phyloP scores from a whole-genome alignment of 2,329 filamentous ascomycete genomes.

The Volutella citrinella region DNA sequence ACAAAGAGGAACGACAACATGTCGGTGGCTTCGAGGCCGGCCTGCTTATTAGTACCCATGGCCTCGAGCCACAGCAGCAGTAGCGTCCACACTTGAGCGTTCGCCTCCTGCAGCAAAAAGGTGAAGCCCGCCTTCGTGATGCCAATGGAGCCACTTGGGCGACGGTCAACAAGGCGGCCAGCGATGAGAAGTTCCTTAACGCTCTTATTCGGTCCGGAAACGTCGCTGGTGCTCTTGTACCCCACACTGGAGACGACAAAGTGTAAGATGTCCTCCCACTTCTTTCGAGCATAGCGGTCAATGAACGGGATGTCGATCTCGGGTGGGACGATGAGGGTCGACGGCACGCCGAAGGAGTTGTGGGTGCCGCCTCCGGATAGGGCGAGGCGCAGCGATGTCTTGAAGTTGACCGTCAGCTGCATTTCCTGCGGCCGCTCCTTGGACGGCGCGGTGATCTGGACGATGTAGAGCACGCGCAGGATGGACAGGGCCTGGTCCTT shows the following conservation, averaged over 20 bases:
- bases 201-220: constrained; percentile 61
- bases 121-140: constrained; percentile 95
- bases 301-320: constrained; percentile 70
- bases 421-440: constrained; percentile 68
- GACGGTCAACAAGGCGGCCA: constrained; percentile 73
- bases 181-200: constrained; percentile 82
- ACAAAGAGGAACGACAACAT: constrained; percentile 96
- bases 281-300: constrained; percentile 79
- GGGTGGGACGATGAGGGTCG: constrained; percentile 57
- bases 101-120: constrained; percentile 90
- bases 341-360: constrained; percentile 88
- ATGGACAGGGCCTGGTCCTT: constrained; percentile 82
- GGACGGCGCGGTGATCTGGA: constrained; percentile 60
- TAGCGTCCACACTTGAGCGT: constrained; percentile 95
- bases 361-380: constrained; percentile 84
- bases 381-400: constrained; percentile 76
- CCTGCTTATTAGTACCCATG: constrained; percentile 54
- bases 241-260: constrained; percentile 84
- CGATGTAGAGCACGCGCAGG: constrained; percentile 81
- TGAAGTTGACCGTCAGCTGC: constrained; percentile 77
- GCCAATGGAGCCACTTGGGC: constrained; percentile 61
- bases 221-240: constrained; percentile 44
- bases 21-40: constrained; percentile 83
- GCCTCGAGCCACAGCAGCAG: constrained; percentile 91
- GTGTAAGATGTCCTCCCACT: constrained; percentile 95